Evolutionary conservation across 208 protist genomes (phyloP).

Genomic region (Herpetomonas tarakana): DNA sequence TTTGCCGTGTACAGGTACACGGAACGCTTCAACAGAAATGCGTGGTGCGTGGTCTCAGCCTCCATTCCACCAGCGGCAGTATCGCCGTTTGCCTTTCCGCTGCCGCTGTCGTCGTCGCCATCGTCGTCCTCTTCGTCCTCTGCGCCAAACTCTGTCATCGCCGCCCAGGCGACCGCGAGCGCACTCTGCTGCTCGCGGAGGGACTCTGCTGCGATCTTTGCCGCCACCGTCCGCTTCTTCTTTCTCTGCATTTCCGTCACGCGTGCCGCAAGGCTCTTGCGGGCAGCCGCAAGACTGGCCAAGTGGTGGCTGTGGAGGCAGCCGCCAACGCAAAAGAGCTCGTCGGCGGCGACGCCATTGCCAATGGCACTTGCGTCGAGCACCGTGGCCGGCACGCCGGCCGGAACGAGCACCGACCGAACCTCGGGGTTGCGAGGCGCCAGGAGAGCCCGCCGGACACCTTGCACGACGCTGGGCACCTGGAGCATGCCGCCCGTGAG

Average conservation of each 20-base stretch:
- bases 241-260: slow-evolving; percentile 3
- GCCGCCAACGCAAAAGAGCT: slow-evolving; percentile 59
- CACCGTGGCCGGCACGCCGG: slow-evolving; percentile 14
- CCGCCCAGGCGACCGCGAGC: slow-evolving; percentile 17
- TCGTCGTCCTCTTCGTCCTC: not conserved
- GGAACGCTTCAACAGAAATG: slow-evolving; percentile 24
- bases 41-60: slow-evolving; percentile 3
- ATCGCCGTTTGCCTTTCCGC: no score
- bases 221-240: not conserved
- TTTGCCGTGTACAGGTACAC: slow-evolving; percentile 50
- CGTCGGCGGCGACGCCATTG: slow-evolving; percentile 57
- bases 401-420: not conserved
- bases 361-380: slow-evolving; percentile 31
- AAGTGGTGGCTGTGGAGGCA: slow-evolving; percentile 69
- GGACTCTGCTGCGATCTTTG: slow-evolving; percentile 1
- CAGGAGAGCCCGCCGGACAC: slow-evolving; percentile 28
- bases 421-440: not conserved
- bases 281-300: slow-evolving; percentile 17
- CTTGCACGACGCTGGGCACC: slow-evolving; percentile 50
- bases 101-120: slow-evolving; percentile 2
- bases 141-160: slow-evolving; percentile 8
- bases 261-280: not conserved
- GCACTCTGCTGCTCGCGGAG: slow-evolving; percentile 12
- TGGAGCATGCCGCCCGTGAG: slow-evolving; percentile 80
- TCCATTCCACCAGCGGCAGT: slow-evolving; percentile 8